These are phyloP conservation scores for Cladorrhinum sp. DNA, from an alignment of 2,329 filamentous ascomycete species.

Conservation along the genomic window DNA sequence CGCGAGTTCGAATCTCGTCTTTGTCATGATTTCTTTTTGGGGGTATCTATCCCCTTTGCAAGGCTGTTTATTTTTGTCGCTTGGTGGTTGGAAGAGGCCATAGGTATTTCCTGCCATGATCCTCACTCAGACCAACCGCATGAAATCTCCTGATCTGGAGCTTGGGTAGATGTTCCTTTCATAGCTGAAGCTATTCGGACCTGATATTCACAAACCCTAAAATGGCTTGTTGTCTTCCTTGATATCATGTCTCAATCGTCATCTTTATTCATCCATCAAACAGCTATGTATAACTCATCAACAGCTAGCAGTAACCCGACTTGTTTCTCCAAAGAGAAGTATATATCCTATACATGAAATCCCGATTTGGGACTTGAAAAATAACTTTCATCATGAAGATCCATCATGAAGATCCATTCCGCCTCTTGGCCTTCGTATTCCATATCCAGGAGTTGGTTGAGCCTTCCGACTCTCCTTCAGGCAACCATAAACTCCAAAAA, in stretches of 20 bases:
- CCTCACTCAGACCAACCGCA: neutral
- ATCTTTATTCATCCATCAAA: neutral
- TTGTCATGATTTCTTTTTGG: constrained; percentile 21
- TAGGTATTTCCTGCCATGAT: neutral
- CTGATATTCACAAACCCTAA: neutral
- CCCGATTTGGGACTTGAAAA: neutral
- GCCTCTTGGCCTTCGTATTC: too few species aligned
- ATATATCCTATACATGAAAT: neutral
- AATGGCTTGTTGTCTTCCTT: neutral
- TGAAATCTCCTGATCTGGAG: too few species aligned
- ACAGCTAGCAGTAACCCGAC: neutral
- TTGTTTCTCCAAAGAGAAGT: neutral
- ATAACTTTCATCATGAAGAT: neutral
- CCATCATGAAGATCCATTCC: too few species aligned
- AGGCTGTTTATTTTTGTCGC: neutral
- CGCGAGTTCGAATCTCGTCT: constrained; percentile 28
- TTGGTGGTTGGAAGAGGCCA: neutral
- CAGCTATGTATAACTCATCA: too few species aligned
- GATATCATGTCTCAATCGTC: neutral
- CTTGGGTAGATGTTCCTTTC: too few species aligned
- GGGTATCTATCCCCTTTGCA: neutral
- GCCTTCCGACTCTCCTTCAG: neutral
- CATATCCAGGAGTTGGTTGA: too few species aligned
- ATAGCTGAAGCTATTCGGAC: too few species aligned
- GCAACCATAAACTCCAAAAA: neutral